Conservation (phyloP, 345 rosid species). For the Pugionium dolabratum region DNA sequence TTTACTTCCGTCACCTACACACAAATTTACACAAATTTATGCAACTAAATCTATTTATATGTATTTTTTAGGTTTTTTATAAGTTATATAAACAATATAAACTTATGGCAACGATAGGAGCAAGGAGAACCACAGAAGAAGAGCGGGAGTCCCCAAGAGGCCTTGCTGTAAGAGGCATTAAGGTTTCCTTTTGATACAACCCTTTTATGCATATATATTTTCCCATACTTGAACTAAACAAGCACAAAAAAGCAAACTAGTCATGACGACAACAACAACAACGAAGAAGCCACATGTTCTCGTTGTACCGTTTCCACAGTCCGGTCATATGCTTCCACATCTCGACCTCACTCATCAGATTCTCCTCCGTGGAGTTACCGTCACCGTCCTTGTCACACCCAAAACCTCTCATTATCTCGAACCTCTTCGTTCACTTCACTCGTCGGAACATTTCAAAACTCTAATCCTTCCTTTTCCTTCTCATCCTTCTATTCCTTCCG, state of each 20-base stretch:
- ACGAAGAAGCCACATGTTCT: constrained; percentile 48
- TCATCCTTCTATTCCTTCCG: constrained; percentile 24
- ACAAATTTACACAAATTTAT: too few species aligned
- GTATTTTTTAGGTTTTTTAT: too few species aligned
- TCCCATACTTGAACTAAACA: too few species aligned
- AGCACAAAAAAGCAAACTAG: not conserved
- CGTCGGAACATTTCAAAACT: constrained; percentile 6
- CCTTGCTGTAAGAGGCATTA: too few species aligned
- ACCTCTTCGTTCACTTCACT: constrained; percentile 42
- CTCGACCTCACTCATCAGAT: constrained; percentile 62
- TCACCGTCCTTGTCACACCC: constrained; percentile 51
- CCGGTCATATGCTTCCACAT: constrained; percentile 72
- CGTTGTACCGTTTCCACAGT: constrained; percentile 54
- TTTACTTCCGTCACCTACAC: too few species aligned
- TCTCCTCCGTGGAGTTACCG: constrained; percentile 47
- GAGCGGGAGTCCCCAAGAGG: too few species aligned
- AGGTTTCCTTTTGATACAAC: too few species aligned
- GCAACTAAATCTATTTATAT: too few species aligned
- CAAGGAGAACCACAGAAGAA: too few species aligned
- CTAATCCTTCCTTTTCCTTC: constrained; percentile 38
- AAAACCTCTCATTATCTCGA: constrained; percentile 45
- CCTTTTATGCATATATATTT: too few species aligned
- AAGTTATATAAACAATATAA: too few species aligned
- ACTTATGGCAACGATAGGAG: too few species aligned
- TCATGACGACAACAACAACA: not conserved